phyloP scores from a whole-genome alignment of 2,329 filamentous ascomycete species.

The Pseudocercospora fuligena region DNA sequence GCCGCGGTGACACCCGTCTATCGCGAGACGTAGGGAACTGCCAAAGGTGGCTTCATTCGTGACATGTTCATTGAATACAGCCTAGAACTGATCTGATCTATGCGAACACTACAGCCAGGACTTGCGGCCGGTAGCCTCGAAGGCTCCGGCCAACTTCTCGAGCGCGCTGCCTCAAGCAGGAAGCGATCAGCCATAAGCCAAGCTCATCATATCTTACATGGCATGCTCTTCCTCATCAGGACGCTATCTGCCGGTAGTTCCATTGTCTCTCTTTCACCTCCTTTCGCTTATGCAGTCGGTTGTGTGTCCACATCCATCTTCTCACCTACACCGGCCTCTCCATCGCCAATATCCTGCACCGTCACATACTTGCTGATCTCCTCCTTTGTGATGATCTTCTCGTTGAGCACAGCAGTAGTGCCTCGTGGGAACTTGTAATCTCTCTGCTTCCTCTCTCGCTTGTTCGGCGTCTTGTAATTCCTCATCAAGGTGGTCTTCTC shows the following conservation, averaged over 20 bases:
- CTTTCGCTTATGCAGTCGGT: not conserved
- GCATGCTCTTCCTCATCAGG: not conserved
- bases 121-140: too few relatives aligned
- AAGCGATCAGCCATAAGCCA: not conserved
- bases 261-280: not conserved
- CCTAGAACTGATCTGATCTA: not conserved
- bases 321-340: slow-evolving; percentile 66
- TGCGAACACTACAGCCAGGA: not conserved
- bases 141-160: not conserved
- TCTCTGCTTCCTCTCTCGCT: slow-evolving; percentile 86
- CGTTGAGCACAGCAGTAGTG: slow-evolving; percentile 93
- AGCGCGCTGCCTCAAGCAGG: not conserved
- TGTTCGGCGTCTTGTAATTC: slow-evolving; percentile 92
- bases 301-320: slow-evolving; percentile 66
- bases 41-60: slow-evolving; percentile 4
- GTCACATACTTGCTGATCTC: slow-evolving; percentile 94
- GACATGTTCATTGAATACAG: slow-evolving; percentile 20
- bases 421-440: slow-evolving; percentile 90
- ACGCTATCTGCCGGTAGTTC: not conserved
- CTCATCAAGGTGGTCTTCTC: slow-evolving; percentile 94
- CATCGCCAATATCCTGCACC: slow-evolving; percentile 75
- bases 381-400: slow-evolving; percentile 93
- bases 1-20: too few relatives aligned
- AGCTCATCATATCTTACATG: slow-evolving; percentile 8
- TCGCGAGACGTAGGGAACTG: not conserved